Conservation (phyloP, 495 filamentous ascomycete genomes). For the Clohesyomyces aquaticus region DNA sequence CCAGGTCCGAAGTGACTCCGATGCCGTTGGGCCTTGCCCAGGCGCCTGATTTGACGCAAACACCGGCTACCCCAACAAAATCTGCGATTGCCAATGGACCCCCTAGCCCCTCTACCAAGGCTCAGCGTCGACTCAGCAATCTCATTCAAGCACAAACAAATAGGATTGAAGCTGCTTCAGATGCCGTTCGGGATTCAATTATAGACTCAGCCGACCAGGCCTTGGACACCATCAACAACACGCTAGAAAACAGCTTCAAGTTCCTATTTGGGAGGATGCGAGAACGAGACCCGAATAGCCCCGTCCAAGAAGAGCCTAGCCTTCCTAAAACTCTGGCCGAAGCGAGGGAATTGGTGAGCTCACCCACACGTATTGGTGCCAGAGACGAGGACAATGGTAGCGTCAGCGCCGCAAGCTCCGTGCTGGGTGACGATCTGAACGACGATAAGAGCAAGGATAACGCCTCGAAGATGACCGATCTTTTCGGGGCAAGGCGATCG, state of each 20-base stretch:
- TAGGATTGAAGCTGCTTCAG: constrained; percentile 77
- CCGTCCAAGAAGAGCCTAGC: constrained; percentile 54
- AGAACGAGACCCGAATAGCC: constrained; percentile 56
- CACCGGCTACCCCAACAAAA: constrained; percentile 44
- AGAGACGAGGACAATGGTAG: constrained; percentile 54
- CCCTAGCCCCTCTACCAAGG: constrained; percentile 51
- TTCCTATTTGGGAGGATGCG: constrained; percentile 89
- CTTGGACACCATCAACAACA: constrained; percentile 84
- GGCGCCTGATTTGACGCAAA: constrained; percentile 40
- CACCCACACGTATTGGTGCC: constrained; percentile 55
- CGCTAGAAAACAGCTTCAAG: constrained; percentile 88
- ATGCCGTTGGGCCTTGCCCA: constrained; percentile 40
- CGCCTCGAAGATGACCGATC: constrained; percentile 64
- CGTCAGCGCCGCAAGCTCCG: constrained; percentile 49
- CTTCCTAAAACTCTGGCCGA: constrained; percentile 91
- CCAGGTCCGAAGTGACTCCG: constrained; percentile 58
- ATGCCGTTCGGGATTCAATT: constrained; percentile 74
- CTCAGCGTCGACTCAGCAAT: constrained; percentile 72
- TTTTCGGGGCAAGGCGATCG: constrained; percentile 63
- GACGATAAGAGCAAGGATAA: constrained; percentile 39
- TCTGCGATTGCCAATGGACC: constrained; percentile 47
- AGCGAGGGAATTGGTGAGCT: constrained; percentile 80
- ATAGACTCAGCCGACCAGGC: constrained; percentile 86
- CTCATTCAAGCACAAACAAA: constrained; percentile 81
- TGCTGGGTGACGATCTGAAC: constrained; percentile 43